A percentile compares a stretch with the other conserved stretches of the same genome.
Conservation (phyloP, 768 basidiomycete species). For the Piloderma croceum region DNA sequence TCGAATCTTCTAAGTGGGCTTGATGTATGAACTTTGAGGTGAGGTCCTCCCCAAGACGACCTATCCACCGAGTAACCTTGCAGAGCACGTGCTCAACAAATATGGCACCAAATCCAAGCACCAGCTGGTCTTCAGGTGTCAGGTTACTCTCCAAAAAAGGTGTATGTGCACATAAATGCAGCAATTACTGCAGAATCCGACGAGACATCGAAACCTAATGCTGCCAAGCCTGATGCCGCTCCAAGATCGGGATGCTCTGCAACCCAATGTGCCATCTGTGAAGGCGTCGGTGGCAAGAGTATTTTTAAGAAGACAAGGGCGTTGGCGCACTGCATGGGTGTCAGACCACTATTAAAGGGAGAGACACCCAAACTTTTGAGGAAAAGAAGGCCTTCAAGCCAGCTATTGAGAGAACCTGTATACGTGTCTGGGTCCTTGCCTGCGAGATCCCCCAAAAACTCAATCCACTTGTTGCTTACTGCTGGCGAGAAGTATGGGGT, state of each 20-base stretch:
- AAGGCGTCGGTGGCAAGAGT: constrained; percentile 1
- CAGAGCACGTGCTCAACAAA: constrained; percentile 14
- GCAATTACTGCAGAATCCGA: too few relatives aligned
- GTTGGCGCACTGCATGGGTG: constrained; percentile 12
- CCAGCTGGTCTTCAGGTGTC: constrained; percentile 5
- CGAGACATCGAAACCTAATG: constrained; percentile 7
- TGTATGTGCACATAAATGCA: constrained; percentile 8
- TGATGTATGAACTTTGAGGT: too few relatives aligned
- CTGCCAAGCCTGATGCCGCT: constrained; percentile 7
- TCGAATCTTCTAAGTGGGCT: too few relatives aligned
- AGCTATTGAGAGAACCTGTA: too few relatives aligned
- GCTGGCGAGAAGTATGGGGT: too few relatives aligned
- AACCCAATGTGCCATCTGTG: constrained; percentile 10
- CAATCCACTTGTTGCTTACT: too few relatives aligned
- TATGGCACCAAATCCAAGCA: constrained; percentile 5
- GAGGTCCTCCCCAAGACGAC: too few relatives aligned
- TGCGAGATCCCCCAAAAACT: too few relatives aligned
- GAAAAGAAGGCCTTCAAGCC: too few relatives aligned
- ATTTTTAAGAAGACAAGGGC: constrained; percentile 9
- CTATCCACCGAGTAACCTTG: constrained; percentile 14
- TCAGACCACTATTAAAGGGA: constrained; percentile 8
- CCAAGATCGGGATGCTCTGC: constrained; percentile 3
- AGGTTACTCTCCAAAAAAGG: constrained; percentile 6
- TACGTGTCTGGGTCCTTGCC: too few relatives aligned
- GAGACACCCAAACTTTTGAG: too few relatives aligned